Percentiles rank a stretch among this genome's conserved stretches.
phyloP scores from a whole-genome alignment of 257 asterid genomes.

The Perilla frutescens region DNA sequence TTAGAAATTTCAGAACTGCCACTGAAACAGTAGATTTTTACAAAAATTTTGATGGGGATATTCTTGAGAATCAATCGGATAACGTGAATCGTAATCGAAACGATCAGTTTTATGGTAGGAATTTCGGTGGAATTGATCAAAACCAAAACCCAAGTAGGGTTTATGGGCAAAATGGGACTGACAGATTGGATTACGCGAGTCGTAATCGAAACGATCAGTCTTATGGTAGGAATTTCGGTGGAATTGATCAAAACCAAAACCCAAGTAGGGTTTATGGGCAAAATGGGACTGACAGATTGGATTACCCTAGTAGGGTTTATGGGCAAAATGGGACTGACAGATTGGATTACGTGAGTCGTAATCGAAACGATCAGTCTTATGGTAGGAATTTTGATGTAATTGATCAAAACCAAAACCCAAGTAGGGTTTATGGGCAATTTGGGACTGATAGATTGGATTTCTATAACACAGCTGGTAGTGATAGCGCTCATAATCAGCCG shows the following conservation, averaged over 20 bases:
- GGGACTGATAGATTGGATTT: slow-evolving; percentile 19
- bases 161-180: slow-evolving; percentile 44
- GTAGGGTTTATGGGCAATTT: slow-evolving; percentile 45
- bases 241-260: slow-evolving; percentile 37
- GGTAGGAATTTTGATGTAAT: slow-evolving; percentile 30
- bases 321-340: slow-evolving; percentile 25
- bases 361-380: slow-evolving; percentile 42
- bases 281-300: slow-evolving; percentile 11
- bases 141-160: slow-evolving; percentile 44
- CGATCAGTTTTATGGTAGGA: slow-evolving; percentile 38
- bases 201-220: slow-evolving; percentile 41
- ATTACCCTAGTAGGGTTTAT: slow-evolving; percentile 11
- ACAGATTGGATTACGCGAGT: not conserved
- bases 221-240: slow-evolving; percentile 32
- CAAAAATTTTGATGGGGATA: slow-evolving; percentile 39
- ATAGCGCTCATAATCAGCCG: slow-evolving; percentile 21
- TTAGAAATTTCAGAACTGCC: slow-evolving; percentile 49
- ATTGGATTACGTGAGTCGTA: slow-evolving; percentile 8
- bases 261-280: slow-evolving; percentile 40
- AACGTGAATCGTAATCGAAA: slow-evolving; percentile 30
- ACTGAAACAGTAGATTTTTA: slow-evolving; percentile 52
- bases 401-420: slow-evolving; percentile 40
- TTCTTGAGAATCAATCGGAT: slow-evolving; percentile 30
- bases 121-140: slow-evolving; percentile 30
- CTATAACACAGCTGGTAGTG: slow-evolving; percentile 2